Percentiles rank a stretch among this genome's conserved stretches.
Conservation (phyloP, 306 rosid genomes). For the Herpetospermum pedunculosum region DNA sequence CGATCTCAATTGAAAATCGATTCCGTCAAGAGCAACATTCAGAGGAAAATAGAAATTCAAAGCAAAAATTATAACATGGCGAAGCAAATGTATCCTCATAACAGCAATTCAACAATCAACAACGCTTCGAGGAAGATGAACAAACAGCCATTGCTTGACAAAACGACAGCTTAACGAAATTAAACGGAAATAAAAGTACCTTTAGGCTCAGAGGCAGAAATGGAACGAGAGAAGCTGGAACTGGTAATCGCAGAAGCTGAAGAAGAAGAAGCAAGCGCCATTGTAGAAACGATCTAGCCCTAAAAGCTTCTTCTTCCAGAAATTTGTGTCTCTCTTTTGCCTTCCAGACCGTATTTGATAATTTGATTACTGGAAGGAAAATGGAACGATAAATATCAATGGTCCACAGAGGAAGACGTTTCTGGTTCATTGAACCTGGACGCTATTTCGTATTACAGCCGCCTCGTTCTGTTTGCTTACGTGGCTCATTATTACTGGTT, state of each 20-base stretch:
- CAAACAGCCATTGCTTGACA: background rate
- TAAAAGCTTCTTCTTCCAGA: background rate
- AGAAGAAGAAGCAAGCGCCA: conserved; percentile 52
- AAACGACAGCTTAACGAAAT: background rate
- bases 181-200: conserved; percentile 17
- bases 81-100: background rate
- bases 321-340: background rate
- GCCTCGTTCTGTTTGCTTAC: background rate
- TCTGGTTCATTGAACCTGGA: conserved; percentile 53
- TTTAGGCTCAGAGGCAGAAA: conserved; percentile 31
- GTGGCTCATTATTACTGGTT: conserved; percentile 15
- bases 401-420: conserved; percentile 9
- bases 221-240: conserved; percentile 22
- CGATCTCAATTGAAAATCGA: background rate
- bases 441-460: conserved; percentile 5
- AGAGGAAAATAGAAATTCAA: background rate
- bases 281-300: conserved; percentile 6
- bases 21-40: background rate
- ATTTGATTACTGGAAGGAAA: background rate
- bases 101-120: too few species aligned
- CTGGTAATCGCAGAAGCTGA: conserved; percentile 39
- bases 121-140: too few species aligned
- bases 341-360: background rate
- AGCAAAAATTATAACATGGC: background rate
- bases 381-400: background rate